Evolutionary conservation across 805 yeast genomes (phyloP), one percentile per base, ranked within the genome.

Genomic region (Pichia insulana): DNA sequence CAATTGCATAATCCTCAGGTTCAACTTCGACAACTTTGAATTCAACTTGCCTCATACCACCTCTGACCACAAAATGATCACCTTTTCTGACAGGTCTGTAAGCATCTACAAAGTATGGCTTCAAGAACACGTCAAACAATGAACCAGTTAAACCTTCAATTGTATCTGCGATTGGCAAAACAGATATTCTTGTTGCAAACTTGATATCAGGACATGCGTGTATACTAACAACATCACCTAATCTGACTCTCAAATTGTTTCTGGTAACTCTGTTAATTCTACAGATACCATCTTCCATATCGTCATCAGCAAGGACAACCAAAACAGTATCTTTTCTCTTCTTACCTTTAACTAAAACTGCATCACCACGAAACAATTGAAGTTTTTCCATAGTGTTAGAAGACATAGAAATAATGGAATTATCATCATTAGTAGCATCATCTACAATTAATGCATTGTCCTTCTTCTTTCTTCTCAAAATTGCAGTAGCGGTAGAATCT

Each of bases 31-130:
- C 97, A 37, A 92, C 96, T 66, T 92, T 94, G 70, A 92, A 92
- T 65, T 92, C 98, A 35, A 92, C 98, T 63, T 90, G 97, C 68
- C 98, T 81, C 98, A 92, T 92, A 62, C 97, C 96, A 59, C 98
- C 98, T 64, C 98, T 80, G 20, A 87, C 97, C 37, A 90, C 79
- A 67, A 92, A 92, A 56, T 85, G 84, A 61, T 92, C 98, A 51
- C 97, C 97, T 63, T 89, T 90, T 67, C 97, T 83, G 32, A 92
- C 96, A 4, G 98, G 98, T 68, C 98, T 82, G 68, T 92, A 92
- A 44, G 98, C 97, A 68, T 92, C 99, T 36, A 92, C 97, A 62
- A 92, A 92, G 70, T 92, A 92, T 33, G 98, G 98, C 69, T 92
- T 92, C 63, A 92, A 75, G 70, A 83, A 92, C 19, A 89, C 96